These are phyloP conservation scores for Phaeosphaeria sp. DNA, from an alignment of 2,329 filamentous ascomycete genomes.

Conservation along the genomic window DNA sequence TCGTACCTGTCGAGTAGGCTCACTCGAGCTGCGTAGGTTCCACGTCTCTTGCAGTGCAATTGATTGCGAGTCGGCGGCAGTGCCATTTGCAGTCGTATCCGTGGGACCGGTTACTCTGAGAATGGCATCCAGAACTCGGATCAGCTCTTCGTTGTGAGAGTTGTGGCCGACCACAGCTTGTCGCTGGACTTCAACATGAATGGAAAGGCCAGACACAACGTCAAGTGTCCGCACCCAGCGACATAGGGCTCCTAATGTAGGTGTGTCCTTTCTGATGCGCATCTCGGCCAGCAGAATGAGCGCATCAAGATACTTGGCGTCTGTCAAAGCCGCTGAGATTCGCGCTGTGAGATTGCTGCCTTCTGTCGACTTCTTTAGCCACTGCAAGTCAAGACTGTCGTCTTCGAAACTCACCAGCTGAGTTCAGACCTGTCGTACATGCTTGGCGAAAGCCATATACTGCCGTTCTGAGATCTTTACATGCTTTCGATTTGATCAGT, in stretches of 20 bases:
- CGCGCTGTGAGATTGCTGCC: constrained; percentile 70
- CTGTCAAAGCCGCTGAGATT: constrained; percentile 69
- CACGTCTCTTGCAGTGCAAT: constrained; percentile 68
- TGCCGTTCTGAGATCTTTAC: constrained; percentile 70
- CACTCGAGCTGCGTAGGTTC: constrained; percentile 60
- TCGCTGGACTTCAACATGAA: constrained; percentile 55
- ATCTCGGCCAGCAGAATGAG: constrained; percentile 72
- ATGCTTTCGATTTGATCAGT: constrained; percentile 72
- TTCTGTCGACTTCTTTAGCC: constrained; percentile 41
- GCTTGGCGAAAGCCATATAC: constrained; percentile 74
- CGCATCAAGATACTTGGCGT: constrained; percentile 71
- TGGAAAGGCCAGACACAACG: constrained; percentile 70
- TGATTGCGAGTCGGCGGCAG: constrained; percentile 47
- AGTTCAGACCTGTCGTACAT: constrained; percentile 71
- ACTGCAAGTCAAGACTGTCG: background rate
- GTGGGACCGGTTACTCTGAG: constrained; percentile 68
- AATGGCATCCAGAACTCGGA: constrained; percentile 69
- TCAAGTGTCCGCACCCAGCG: constrained; percentile 77
- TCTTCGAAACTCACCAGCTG: constrained; percentile 51
- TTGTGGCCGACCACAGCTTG: constrained; percentile 36
- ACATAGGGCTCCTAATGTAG: constrained; percentile 72
- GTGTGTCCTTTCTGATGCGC: constrained; percentile 69
- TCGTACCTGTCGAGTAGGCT: constrained; percentile 57
- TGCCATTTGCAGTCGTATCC: constrained; percentile 52
- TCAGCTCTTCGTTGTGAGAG: constrained; percentile 59